Conservation (phyloP, 352 stramenopile genomes). For the Phytophthora melonis region DNA sequence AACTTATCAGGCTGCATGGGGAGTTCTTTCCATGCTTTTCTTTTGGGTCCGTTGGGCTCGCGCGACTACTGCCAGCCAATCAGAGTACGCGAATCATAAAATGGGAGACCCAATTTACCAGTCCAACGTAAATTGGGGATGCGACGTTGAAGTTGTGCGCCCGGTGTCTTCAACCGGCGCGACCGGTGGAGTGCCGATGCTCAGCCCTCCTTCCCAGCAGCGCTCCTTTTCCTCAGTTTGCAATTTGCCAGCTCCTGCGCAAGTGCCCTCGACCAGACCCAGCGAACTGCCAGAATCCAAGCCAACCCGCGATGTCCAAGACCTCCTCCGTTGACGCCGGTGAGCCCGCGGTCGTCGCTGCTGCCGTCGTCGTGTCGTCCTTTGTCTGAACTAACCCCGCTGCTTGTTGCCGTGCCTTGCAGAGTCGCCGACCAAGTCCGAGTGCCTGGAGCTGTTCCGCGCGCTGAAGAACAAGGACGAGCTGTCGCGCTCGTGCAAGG, state of each 20-base stretch:
- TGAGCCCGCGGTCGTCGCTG: slow-evolving; percentile 12
- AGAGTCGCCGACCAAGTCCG: slow-evolving; percentile 50
- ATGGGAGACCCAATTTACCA: background rate
- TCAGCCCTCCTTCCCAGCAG: too few relatives aligned
- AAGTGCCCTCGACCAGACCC: slow-evolving; percentile 26
- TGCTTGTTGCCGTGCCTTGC: background rate
- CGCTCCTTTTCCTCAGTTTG: too few relatives aligned
- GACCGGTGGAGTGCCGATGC: too few relatives aligned
- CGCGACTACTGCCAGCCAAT: slow-evolving; percentile 15
- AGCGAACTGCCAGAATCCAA: slow-evolving; percentile 13
- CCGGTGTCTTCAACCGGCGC: too few relatives aligned
- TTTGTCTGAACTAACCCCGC: background rate
- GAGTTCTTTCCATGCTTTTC: background rate
- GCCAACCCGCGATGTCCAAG: slow-evolving; percentile 40
- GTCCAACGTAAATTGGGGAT: background rate
- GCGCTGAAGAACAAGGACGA: slow-evolving; percentile 87
- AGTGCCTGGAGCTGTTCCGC: slow-evolving; percentile 82
- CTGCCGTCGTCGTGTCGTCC: background rate
- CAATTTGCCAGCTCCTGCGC: slow-evolving; percentile 9
- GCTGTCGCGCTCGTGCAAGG: slow-evolving; percentile 72
- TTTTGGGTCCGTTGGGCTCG: background rate
- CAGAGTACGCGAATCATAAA: background rate
- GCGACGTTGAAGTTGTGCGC: background rate
- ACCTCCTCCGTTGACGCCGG: slow-evolving; percentile 49
- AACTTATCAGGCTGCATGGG: background rate